Percentiles rank a stretch among this genome's conserved stretches.
Conservation (phyloP, 2,329 filamentous ascomycete genomes). For the Annulohypoxylon truncatum region DNA sequence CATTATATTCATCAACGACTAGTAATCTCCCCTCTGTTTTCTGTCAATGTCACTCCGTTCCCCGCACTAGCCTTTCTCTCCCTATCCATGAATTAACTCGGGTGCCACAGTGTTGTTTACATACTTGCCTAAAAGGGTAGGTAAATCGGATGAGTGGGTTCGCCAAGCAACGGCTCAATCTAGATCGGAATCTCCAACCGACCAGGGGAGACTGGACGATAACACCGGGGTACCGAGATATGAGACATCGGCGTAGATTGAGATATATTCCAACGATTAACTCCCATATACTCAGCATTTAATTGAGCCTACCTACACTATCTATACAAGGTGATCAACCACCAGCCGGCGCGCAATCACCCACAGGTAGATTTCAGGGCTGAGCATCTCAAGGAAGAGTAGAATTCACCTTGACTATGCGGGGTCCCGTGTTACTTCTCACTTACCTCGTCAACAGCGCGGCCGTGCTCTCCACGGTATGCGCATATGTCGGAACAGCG, state of each 20-base stretch:
- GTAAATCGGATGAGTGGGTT: background rate
- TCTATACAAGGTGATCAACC: background rate
- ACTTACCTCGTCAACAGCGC: constrained; percentile 15
- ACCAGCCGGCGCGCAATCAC: background rate
- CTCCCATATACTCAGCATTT: no score
- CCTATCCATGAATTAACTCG: background rate
- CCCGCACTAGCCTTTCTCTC: background rate
- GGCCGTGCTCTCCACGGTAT: background rate
- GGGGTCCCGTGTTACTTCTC: constrained; percentile 20
- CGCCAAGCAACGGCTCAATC: constrained; percentile 32
- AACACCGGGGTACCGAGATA: constrained; percentile 7
- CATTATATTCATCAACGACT: no score
- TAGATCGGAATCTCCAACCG: constrained; percentile 25
- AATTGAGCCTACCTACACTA: background rate
- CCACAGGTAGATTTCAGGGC: background rate
- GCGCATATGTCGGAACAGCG: constrained; percentile 18
- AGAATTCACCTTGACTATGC: constrained; percentile 14
- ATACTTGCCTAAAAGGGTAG: constrained; percentile 26
- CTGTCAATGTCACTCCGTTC: background rate
- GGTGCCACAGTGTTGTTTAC: constrained; percentile 9
- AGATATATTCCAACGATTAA: background rate
- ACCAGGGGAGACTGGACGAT: background rate
- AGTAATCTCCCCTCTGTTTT: no score
- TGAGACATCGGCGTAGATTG: background rate
- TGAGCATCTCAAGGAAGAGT: background rate